Percentiles rank a stretch among this genome's conserved stretches.
Evolutionary conservation across 495 filamentous ascomycete species (phyloP).

Genomic region (Beverwykella pulmonaria): DNA sequence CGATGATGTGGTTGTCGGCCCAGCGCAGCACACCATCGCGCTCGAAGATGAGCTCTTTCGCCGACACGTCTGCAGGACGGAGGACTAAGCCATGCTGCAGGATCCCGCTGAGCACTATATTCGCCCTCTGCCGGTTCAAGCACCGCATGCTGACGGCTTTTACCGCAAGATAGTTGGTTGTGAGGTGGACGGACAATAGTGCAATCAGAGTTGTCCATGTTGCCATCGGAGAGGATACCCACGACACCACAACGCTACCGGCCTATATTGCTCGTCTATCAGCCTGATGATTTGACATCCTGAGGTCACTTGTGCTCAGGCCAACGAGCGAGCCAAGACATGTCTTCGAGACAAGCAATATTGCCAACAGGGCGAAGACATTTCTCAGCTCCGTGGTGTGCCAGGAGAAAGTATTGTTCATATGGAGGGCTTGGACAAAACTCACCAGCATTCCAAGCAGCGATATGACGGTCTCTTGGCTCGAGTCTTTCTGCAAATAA

Average conservation of each 20-base stretch:
- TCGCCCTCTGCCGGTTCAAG: constrained; percentile 86
- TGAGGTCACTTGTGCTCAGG: neutral
- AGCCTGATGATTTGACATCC: constrained; percentile 18
- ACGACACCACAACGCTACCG: constrained; percentile 78
- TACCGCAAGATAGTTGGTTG: constrained; percentile 84
- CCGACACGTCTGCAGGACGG: constrained; percentile 64
- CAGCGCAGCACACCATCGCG: constrained; percentile 63
- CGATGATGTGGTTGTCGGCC: constrained; percentile 53
- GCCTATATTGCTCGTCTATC: constrained; percentile 50
- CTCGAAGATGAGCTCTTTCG: constrained; percentile 72
- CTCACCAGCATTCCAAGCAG: constrained; percentile 84
- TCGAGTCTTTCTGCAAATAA: constrained; percentile 74
- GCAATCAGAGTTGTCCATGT: constrained; percentile 77
- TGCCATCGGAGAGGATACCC: constrained; percentile 66
- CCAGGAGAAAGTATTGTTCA: neutral
- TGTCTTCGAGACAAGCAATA: neutral
- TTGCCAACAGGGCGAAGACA: neutral
- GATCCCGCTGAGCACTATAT: constrained; percentile 71
- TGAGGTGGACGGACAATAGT: constrained; percentile 73
- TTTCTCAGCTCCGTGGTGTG: neutral
- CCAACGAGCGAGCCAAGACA: neutral
- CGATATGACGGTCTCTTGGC: constrained; percentile 93
- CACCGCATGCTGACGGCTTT: constrained; percentile 78
- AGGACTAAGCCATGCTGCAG: constrained; percentile 56
- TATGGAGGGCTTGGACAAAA: constrained; percentile 7